These are phyloP conservation scores for Leccinum solheimii DNA, from an alignment of 1,284 basidiomycete species.

Conservation along the genomic window DNA sequence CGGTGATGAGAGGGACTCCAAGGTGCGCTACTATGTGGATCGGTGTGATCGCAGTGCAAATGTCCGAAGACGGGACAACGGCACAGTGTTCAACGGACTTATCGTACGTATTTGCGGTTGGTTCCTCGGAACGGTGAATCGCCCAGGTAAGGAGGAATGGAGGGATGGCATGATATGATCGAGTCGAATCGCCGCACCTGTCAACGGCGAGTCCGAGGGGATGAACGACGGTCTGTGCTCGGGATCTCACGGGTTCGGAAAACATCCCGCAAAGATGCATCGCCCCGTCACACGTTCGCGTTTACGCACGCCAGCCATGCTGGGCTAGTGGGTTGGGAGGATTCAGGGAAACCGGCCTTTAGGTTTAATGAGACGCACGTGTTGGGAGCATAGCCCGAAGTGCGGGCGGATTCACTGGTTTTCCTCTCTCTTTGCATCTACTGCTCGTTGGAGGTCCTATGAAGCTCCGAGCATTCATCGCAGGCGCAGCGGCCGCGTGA, in stretches of 20 bases:
- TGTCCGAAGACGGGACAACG: not conserved
- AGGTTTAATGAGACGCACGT: constrained; percentile 14
- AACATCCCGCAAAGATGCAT: constrained; percentile 1
- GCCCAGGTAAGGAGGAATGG: not conserved
- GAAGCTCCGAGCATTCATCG: not conserved
- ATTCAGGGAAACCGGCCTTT: constrained; percentile 9
- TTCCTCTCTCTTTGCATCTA: not conserved
- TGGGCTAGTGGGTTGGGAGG: not conserved
- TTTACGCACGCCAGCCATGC: not conserved
- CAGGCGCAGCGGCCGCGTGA: not conserved
- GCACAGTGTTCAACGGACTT: not conserved
- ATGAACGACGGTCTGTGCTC: not conserved
- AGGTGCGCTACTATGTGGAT: not conserved
- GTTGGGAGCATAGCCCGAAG: not conserved
- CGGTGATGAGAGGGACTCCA: not conserved
- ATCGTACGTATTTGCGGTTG: not conserved
- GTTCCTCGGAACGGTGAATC: not conserved
- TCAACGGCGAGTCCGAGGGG: not conserved
- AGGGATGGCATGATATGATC: not conserved
- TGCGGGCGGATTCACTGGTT: not conserved
- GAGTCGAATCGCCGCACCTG: not conserved
- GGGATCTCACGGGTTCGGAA: not conserved
- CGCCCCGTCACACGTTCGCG: constrained; percentile 4
- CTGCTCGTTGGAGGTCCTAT: not conserved
- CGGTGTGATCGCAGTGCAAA: not conserved